Conservation (phyloP, 306 rosid species). For the Dalbergia cultrata region DNA sequence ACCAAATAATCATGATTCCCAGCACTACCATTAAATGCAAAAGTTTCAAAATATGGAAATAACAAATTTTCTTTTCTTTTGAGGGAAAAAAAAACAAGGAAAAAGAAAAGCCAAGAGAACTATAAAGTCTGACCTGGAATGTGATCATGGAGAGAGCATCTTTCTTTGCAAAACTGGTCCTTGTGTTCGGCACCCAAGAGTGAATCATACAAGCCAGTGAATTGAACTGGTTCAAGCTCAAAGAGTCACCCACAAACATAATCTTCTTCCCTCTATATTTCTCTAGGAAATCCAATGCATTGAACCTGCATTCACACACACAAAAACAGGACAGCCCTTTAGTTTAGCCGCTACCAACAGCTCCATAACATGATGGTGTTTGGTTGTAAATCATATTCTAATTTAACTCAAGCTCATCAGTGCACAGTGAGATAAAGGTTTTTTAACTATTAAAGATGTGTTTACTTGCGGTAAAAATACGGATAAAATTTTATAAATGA, state of each 20-base stretch:
- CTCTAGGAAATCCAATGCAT: constrained; percentile 67
- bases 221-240: constrained; percentile 88
- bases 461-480: too few relatives aligned
- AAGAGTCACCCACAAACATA: constrained; percentile 95
- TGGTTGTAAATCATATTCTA: too few relatives aligned
- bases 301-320: constrained; percentile 64
- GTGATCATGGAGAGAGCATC: constrained; percentile 65
- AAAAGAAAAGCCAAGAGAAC: background rate
- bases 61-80: background rate
- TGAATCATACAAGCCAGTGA: constrained; percentile 91
- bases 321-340: background rate
- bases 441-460: too few relatives aligned
- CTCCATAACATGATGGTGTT: too few relatives aligned
- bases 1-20: constrained; percentile 39
- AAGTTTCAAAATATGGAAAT: background rate
- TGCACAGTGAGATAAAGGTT: too few relatives aligned
- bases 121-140: constrained; percentile 63
- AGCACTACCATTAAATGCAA: constrained; percentile 9
- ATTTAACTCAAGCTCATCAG: too few relatives aligned
- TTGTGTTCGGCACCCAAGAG: constrained; percentile 79
- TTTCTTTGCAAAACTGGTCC: constrained; percentile 47
- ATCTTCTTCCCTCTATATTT: constrained; percentile 93
- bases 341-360: background rate
- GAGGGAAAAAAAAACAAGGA: background rate
- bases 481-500: too few relatives aligned